Evolutionary conservation across 2,329 filamentous ascomycete species (phyloP).

Genomic region (Nemania diffusa): DNA sequence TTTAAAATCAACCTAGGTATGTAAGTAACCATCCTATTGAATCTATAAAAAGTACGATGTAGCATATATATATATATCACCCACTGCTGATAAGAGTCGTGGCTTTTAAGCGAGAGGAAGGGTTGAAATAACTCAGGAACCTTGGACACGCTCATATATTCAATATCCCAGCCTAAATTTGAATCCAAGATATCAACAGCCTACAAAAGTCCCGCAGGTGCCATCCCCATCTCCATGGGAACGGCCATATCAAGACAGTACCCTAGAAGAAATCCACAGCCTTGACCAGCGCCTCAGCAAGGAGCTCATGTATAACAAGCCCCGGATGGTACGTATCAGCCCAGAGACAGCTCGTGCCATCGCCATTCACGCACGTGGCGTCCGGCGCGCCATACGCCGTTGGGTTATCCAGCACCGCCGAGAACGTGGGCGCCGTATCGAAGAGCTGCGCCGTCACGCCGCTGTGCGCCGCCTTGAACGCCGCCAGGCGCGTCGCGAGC

Average conservation of each 20-base stretch:
- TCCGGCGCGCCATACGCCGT: constrained; percentile 40
- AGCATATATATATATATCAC: not conserved
- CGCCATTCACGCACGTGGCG: constrained; percentile 35
- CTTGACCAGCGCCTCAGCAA: constrained; percentile 33
- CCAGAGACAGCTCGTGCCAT: constrained; percentile 40
- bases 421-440: constrained; percentile 36
- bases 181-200: not conserved
- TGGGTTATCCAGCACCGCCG: constrained; percentile 34
- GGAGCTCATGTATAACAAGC: constrained; percentile 35
- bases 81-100: not conserved
- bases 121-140: not conserved
- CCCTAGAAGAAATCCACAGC: constrained; percentile 37
- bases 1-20: no score
- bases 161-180: not conserved
- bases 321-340: constrained; percentile 38
- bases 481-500: constrained; percentile 30
- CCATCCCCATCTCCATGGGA: no score
- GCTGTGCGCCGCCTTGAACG: constrained; percentile 31
- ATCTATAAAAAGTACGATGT: not conserved
- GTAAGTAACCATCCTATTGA: not conserved
- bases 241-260: no score
- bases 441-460: constrained; percentile 35
- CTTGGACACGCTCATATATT: not conserved
- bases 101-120: not conserved
- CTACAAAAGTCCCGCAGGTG: not conserved